Conservation (phyloP, 1,139 yeast genomes). For the Candida buenavistaensis region DNA sequence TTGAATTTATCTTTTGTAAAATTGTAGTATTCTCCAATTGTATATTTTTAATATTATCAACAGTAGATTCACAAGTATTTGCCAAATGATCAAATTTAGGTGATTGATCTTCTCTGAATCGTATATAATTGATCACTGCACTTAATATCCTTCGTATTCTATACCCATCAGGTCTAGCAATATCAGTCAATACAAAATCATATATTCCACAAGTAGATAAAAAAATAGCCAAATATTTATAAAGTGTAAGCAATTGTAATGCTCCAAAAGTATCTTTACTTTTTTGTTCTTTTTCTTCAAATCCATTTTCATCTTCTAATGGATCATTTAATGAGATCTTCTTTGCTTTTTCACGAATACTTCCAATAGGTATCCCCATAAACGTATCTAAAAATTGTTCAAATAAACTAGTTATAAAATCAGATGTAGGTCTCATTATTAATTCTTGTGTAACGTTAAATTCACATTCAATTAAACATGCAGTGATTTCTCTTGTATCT, state of each 20-base stretch:
- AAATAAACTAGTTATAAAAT: slow-evolving; percentile 59
- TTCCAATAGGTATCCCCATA: slow-evolving; percentile 57
- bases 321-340: slow-evolving; percentile 3
- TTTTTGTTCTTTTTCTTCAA: slow-evolving; percentile 9
- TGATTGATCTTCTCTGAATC: slow-evolving; percentile 78
- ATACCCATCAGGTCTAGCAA: slow-evolving; percentile 62
- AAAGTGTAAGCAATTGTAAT: slow-evolving; percentile 40
- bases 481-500: slow-evolving; percentile 61
- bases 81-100: slow-evolving; percentile 66
- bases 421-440: slow-evolving; percentile 63
- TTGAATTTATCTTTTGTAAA: slow-evolving; percentile 41
- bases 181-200: slow-evolving; percentile 74
- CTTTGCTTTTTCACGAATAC: slow-evolving; percentile 26
- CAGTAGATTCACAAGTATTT: slow-evolving; percentile 50
- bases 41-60: slow-evolving; percentile 35
- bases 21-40: slow-evolving; percentile 40
- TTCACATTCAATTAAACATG: slow-evolving; percentile 64
- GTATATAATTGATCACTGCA: slow-evolving; percentile 82
- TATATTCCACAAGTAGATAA: slow-evolving; percentile 72
- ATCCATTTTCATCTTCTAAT: slow-evolving; percentile 6
- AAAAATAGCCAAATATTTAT: slow-evolving; percentile 60
- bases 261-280: slow-evolving; percentile 31
- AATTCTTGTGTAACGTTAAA: slow-evolving; percentile 64
- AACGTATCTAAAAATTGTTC: slow-evolving; percentile 74
- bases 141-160: slow-evolving; percentile 69